Base-by-base conservation (phyloP, 768 basidiomycete genomes). In the Lanmaoa rubissima region DNA sequence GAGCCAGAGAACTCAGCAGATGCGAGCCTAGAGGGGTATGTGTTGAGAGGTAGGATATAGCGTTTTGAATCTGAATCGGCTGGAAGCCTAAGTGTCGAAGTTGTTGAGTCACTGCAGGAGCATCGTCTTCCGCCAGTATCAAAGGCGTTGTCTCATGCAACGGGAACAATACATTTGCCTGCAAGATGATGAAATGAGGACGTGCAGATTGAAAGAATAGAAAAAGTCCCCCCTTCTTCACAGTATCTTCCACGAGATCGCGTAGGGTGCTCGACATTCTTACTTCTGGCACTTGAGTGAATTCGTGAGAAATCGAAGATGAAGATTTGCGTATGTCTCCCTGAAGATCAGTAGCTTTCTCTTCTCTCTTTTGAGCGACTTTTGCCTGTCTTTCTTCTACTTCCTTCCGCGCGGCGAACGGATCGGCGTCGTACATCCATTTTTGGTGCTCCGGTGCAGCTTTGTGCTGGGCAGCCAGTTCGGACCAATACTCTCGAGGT, bases 381-480 rank as follows among this genome's bases (percentile, higher is more conserved):
- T 83, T 85, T 28, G 71, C 77, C 67, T 91, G 90, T 36, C 89
- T 77, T 43, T 83, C 80, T 14, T 84, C 80, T 2, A 92, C 88
- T 53, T 79, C 77, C 60, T 82, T 83, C 55, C 79, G 79, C 7
- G 91, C 90, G 17, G 81, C 79, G 65, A 94, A 96, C 2, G 93
- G 94, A 75, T 96, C 92, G 7, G 85, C 76, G n/a, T 84, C 80
- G 63, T 90, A 96, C 83, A 92, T 88, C 93, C 93, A 95, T 49
- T 79, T 81, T 67, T 83, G 79, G 68, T 93, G 89, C 3, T 84
- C 79, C 1, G 86, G 84, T 4, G 79, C 78, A 17, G 70, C 70
- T 61, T 86, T 87, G 62, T 92, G 91, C 65, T 92, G 87, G 3
- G 72, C 72, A 9, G 83, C 84, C 2, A 97, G 74, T 62, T 84